These are phyloP conservation scores for Cylindrotheca fusiformis DNA, from an alignment of 108 stramenopile genomes.

Conservation along the genomic window DNA sequence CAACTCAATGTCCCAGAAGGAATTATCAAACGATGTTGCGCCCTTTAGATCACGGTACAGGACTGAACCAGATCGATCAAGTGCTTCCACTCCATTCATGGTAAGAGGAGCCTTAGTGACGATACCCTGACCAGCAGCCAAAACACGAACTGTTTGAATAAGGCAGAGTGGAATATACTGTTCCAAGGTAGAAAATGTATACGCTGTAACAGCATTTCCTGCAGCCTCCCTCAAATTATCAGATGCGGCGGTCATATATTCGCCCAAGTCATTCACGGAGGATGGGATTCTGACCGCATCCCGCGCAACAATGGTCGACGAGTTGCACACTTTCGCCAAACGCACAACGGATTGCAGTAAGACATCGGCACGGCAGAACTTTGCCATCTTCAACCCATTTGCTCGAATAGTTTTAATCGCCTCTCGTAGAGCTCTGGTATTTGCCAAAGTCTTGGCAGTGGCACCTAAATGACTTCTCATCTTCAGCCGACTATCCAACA, in stretches of 20 bases:
- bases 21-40: constrained; percentile 81
- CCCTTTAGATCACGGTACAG: constrained; percentile 85
- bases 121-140: constrained; percentile 68
- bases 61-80: constrained; percentile 83
- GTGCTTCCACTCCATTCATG: constrained; percentile 79
- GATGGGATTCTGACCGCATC: constrained; percentile 84
- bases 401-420: constrained; percentile 77
- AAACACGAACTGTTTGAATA: constrained; percentile 78
- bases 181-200: constrained; percentile 79
- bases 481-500: constrained; percentile 72
- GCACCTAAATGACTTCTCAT: constrained; percentile 53
- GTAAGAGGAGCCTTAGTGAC: constrained; percentile 59
- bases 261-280: constrained; percentile 82
- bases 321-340: constrained; percentile 75
- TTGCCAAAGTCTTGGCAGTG: constrained; percentile 49
- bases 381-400: constrained; percentile 79
- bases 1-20: constrained; percentile 84
- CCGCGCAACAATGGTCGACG: constrained; percentile 76
- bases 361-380: constrained; percentile 81
- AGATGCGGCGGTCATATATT: constrained; percentile 77
- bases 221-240: constrained; percentile 82
- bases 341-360: constrained; percentile 72
- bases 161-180: constrained; percentile 82
- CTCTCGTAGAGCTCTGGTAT: constrained; percentile 66
- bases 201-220: constrained; percentile 82